Percentiles rank a stretch among this genome's conserved stretches.
Conservation (phyloP, 225 moss, liverwort and hornwort species). For the Pseudisothecium myosuroides region DNA sequence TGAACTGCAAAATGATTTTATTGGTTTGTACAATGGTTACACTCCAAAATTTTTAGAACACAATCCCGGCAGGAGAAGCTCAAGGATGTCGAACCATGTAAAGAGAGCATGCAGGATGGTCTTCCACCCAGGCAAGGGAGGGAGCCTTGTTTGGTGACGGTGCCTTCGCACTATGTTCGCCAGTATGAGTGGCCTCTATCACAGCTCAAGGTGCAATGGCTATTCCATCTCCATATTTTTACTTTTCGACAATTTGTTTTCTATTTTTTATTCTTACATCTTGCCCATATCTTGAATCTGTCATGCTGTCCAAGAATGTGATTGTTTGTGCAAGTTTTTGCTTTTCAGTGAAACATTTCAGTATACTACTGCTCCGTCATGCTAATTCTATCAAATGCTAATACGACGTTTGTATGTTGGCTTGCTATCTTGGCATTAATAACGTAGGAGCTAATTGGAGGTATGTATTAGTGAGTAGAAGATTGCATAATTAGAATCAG, state of each 20-base stretch:
- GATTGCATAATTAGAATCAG: background rate
- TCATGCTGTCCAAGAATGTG: background rate
- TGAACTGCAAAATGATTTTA: background rate
- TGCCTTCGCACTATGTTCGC: constrained; percentile 42
- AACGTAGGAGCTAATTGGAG: background rate
- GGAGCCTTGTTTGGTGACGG: constrained; percentile 36
- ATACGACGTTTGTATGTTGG: background rate
- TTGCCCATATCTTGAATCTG: background rate
- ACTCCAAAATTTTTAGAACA: background rate
- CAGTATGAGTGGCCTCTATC: constrained; percentile 75
- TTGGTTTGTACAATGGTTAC: background rate
- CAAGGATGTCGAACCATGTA: constrained; percentile 18
- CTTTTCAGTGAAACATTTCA: background rate
- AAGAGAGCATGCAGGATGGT: constrained; percentile 32
- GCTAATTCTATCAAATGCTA: background rate
- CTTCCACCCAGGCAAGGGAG: constrained; percentile 9
- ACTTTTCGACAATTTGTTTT: background rate
- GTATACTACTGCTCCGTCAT: background rate
- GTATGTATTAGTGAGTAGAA: background rate
- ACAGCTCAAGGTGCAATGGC: constrained; percentile 46
- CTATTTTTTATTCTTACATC: background rate
- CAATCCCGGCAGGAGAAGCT: background rate
- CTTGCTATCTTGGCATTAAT: background rate
- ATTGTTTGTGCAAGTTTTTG: background rate
- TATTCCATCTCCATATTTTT: background rate